A percentile compares a stretch with the other conserved stretches of the same genome.
Evolutionary conservation across 2,329 filamentous ascomycete genomes (phyloP).

Genomic region (Myotisia sp.): DNA sequence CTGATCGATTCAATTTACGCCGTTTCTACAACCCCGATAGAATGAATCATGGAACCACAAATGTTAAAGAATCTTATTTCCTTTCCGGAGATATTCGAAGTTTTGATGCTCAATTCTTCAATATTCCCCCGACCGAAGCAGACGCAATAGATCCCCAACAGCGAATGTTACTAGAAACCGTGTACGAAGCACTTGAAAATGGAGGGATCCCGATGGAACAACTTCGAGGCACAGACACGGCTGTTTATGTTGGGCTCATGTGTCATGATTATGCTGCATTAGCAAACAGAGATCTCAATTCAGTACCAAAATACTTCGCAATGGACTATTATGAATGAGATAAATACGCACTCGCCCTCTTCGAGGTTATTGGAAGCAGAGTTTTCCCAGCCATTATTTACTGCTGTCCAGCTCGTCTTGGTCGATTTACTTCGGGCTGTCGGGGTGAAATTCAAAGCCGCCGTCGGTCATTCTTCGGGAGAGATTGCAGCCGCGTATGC

Average conservation of each 20-base stretch:
- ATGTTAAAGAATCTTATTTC: slow-evolving; percentile 11
- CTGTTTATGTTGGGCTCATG: slow-evolving; percentile 22
- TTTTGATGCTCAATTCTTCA: slow-evolving; percentile 24
- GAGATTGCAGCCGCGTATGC: slow-evolving; percentile 40
- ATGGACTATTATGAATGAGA: slow-evolving; percentile 29
- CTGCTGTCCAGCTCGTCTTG: slow-evolving; percentile 11
- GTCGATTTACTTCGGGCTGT: slow-evolving; percentile 12
- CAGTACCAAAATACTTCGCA: slow-evolving; percentile 13
- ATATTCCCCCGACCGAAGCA: slow-evolving; percentile 16
- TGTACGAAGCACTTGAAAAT: slow-evolving; percentile 18
- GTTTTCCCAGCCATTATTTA: slow-evolving; percentile 13
- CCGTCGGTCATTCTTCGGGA: slow-evolving; percentile 37
- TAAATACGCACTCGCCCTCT: neutral
- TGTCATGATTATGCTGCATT: slow-evolving; percentile 19
- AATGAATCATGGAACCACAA: slow-evolving; percentile 8
- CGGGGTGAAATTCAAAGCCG: slow-evolving; percentile 21
- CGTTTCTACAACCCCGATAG: slow-evolving; percentile 13
- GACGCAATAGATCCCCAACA: slow-evolving; percentile 22
- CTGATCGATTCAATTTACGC: slow-evolving; percentile 11
- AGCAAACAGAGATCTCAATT: slow-evolving; percentile 13
- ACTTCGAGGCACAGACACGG: slow-evolving; percentile 19
- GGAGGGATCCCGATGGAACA: slow-evolving; percentile 17
- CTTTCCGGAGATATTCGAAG: slow-evolving; percentile 14
- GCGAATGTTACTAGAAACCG: slow-evolving; percentile 18
- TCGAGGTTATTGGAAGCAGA: slow-evolving; percentile 4